phyloP scores from a whole-genome alignment of 345 rosid species.

The Sisymbrium altissimum region DNA sequence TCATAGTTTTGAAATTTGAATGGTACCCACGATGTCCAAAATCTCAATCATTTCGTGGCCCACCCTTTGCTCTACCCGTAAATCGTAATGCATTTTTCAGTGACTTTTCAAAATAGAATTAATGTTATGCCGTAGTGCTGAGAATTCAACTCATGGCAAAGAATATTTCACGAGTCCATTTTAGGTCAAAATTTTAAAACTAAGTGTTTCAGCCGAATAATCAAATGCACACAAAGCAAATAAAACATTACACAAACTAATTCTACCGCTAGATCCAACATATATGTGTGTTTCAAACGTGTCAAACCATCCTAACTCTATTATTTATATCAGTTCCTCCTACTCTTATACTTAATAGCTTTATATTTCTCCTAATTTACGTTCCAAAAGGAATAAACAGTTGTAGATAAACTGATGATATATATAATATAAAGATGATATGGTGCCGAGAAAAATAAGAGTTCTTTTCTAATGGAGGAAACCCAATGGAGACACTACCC shows the following conservation, averaged over 20 bases:
- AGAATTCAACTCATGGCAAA: neutral
- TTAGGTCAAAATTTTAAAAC: neutral
- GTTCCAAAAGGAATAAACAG: neutral
- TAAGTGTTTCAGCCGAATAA: neutral
- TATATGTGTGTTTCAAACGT: neutral
- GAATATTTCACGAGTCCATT: neutral
- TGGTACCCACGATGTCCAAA: constrained; percentile 36
- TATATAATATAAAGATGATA: neutral
- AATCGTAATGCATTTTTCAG: constrained; percentile 7
- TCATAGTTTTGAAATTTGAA: constrained; percentile 1
- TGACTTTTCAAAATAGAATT: constrained; percentile 7
- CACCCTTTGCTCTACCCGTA: constrained; percentile 14
- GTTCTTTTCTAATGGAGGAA: neutral
- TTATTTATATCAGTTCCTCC: neutral
- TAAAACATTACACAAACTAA: neutral
- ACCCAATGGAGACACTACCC: constrained; percentile 25
- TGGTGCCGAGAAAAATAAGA: neutral
- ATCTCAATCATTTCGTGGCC: constrained; percentile 27
- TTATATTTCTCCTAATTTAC: too few species aligned
- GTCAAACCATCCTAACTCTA: neutral
- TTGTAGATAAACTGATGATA: neutral
- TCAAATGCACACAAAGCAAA: neutral
- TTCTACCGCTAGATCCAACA: neutral
- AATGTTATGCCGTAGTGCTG: neutral
- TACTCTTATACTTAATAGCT: neutral